These are phyloP conservation scores for Ganoderma lingzhi DNA, from an alignment of 1,284 basidiomycete genomes.

Conservation along the genomic window DNA sequence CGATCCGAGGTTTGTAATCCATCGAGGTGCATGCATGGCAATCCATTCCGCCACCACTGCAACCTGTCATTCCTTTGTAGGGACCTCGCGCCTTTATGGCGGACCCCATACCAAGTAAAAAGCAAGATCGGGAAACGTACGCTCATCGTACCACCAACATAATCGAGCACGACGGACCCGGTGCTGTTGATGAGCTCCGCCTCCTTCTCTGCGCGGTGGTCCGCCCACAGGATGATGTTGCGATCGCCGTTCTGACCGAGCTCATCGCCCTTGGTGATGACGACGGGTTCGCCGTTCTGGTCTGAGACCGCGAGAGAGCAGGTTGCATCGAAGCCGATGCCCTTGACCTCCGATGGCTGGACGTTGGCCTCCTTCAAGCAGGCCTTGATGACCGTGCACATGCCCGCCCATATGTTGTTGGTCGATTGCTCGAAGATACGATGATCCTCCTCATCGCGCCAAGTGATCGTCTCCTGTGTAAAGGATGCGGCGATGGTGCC, in stretches of 20 bases:
- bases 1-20: too few species aligned
- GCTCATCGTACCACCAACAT: slow-evolving; percentile 97
- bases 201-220: slow-evolving; percentile 94
- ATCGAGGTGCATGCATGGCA: too few species aligned
- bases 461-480: slow-evolving; percentile 84
- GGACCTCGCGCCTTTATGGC: too few species aligned
- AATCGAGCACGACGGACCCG: slow-evolving; percentile 88
- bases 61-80: too few species aligned
- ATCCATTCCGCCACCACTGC: too few species aligned
- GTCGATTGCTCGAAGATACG: slow-evolving; percentile 97
- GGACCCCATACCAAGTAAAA: neutral
- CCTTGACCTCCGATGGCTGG: slow-evolving; percentile 75
- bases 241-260: slow-evolving; percentile 75
- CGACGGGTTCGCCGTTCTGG: slow-evolving; percentile 76
- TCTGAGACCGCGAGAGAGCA: slow-evolving; percentile 94
- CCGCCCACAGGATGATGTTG: slow-evolving; percentile 93
- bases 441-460: slow-evolving; percentile 85
- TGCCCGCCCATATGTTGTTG: slow-evolving; percentile 85
- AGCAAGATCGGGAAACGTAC: slow-evolving; percentile 56
- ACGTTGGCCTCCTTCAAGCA: slow-evolving; percentile 75
- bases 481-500: slow-evolving; percentile 85
- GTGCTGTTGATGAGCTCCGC: slow-evolving; percentile 91
- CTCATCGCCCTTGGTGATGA: slow-evolving; percentile 77
- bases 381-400: slow-evolving; percentile 74
- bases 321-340: slow-evolving; percentile 96